Evolutionary conservation across 2,329 filamentous ascomycete species (phyloP).

Genomic region (Mollisiaceae sp.): DNA sequence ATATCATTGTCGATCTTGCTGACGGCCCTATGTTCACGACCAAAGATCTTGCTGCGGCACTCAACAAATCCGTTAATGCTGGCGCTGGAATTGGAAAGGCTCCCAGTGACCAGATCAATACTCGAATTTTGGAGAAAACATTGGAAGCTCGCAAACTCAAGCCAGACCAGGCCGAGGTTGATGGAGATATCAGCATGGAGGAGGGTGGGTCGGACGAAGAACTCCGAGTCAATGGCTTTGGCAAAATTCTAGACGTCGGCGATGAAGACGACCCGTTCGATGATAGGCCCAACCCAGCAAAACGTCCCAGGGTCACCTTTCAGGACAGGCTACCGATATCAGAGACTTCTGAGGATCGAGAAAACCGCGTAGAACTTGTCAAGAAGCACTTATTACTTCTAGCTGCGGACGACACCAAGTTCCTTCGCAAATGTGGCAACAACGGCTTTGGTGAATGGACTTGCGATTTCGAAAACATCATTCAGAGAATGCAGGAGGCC

Average conservation of each 20-base stretch:
- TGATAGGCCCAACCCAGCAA: conserved; percentile 29
- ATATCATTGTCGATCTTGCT: conserved; percentile 45
- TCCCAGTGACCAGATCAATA: conserved; percentile 52
- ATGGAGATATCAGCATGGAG: conserved; percentile 27
- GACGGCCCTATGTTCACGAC: conserved; percentile 53
- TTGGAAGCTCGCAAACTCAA: conserved; percentile 40
- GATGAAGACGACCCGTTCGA: conserved; percentile 33
- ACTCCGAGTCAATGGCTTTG: conserved; percentile 21
- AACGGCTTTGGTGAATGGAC: conserved; percentile 76
- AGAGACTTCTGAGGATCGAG: conserved; percentile 29
- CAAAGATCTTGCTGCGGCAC: conserved; percentile 59
- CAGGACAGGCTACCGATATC: conserved; percentile 47
- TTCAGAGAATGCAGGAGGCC: conserved; percentile 71
- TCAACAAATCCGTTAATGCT: conserved; percentile 59
- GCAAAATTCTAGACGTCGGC: conserved; percentile 4
- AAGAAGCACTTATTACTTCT: conserved; percentile 77
- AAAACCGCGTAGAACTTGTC: conserved; percentile 61
- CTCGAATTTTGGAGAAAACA: conserved; percentile 55
- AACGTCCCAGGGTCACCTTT: conserved; percentile 54
- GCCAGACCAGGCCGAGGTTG: conserved; percentile 30
- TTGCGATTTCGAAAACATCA: conserved; percentile 78
- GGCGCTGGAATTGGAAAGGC: conserved; percentile 63
- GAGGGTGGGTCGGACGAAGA: conserved; percentile 30
- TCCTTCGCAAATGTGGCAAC: conserved; percentile 70
- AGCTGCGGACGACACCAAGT: conserved; percentile 69